Conservation (phyloP, 1,284 basidiomycete genomes). For the Leccinum angustisporum region DNA sequence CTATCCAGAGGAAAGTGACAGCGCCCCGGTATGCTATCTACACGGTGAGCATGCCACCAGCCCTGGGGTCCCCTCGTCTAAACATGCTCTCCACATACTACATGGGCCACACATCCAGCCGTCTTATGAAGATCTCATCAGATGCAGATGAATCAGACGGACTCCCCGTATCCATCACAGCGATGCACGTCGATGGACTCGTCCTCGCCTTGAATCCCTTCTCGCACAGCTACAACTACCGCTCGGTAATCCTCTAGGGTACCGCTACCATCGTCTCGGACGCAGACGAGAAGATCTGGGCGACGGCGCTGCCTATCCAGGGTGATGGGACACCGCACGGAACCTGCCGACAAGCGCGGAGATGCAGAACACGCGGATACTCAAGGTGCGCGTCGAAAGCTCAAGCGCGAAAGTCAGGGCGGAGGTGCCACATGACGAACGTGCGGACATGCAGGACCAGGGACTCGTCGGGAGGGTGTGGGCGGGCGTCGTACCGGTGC, state of each 20-base stretch:
- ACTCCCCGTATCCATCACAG: slow-evolving; percentile 22
- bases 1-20: slow-evolving; percentile 7
- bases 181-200: slow-evolving; percentile 28
- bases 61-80: too few relatives aligned
- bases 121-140: slow-evolving; percentile 26
- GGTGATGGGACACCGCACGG: slow-evolving; percentile 24
- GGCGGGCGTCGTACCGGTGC: slow-evolving; percentile 29
- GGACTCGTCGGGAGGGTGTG: slow-evolving; percentile 21
- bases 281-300: slow-evolving; percentile 27
- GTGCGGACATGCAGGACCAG: slow-evolving; percentile 15
- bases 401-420: too few relatives aligned
- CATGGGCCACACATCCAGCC: slow-evolving; percentile 27
- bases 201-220: slow-evolving; percentile 26
- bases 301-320: slow-evolving; percentile 21
- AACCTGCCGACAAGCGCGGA: slow-evolving; percentile 24
- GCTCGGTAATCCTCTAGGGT: slow-evolving; percentile 27
- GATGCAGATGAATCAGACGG: slow-evolving; percentile 6
- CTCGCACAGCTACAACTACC: slow-evolving; percentile 30
- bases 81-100: neutral
- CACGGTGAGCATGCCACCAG: slow-evolving; percentile 17
- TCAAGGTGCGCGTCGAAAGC: slow-evolving; percentile 29
- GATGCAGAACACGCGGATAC: slow-evolving; percentile 25
- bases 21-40: slow-evolving; percentile 22
- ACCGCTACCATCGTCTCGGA: slow-evolving; percentile 17
- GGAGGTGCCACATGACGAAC: slow-evolving; percentile 26